These are phyloP conservation scores for Simplicillium aogashimaense DNA, from an alignment of 2,329 filamentous ascomycete species.

Conservation along the genomic window DNA sequence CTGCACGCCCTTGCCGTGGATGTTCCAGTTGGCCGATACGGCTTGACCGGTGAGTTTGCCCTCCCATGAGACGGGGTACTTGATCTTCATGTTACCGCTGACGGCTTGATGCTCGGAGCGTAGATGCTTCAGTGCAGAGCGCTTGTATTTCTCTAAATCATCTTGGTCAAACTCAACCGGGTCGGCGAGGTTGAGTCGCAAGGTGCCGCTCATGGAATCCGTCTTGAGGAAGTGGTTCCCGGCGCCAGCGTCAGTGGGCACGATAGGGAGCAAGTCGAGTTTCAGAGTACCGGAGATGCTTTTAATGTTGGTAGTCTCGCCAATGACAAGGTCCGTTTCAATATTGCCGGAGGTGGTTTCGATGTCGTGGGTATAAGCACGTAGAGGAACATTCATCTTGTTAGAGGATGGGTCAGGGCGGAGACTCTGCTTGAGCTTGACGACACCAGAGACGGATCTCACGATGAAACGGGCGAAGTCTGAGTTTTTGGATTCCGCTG, in stretches of 20 bases:
- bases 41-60: slow-evolving; percentile 30
- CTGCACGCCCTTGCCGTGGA: slow-evolving; percentile 31
- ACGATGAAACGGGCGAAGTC: slow-evolving; percentile 30
- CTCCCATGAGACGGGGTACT: slow-evolving; percentile 39
- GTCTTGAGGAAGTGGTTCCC: slow-evolving; percentile 24
- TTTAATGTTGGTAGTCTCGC: slow-evolving; percentile 21
- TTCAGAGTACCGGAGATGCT: slow-evolving; percentile 30
- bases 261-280: slow-evolving; percentile 32
- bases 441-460: slow-evolving; percentile 30
- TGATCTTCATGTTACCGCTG: slow-evolving; percentile 30
- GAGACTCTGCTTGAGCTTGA: slow-evolving; percentile 32
- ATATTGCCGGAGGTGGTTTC: slow-evolving; percentile 34
- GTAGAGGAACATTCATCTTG: slow-evolving; percentile 23
- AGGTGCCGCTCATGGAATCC: slow-evolving; percentile 31
- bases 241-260: slow-evolving; percentile 17
- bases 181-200: slow-evolving; percentile 28
- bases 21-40: slow-evolving; percentile 27
- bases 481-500: slow-evolving; percentile 20
- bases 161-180: slow-evolving; percentile 26
- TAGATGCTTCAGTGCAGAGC: slow-evolving; percentile 22
- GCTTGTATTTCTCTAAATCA: neutral
- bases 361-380: slow-evolving; percentile 36
- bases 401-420: slow-evolving; percentile 8
- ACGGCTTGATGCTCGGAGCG: slow-evolving; percentile 31
- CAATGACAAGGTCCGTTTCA: slow-evolving; percentile 28